A percentile compares a stretch with the other conserved stretches of the same genome.
Conservation (phyloP, 305 asterid species). For the Coffea humblotiana region DNA sequence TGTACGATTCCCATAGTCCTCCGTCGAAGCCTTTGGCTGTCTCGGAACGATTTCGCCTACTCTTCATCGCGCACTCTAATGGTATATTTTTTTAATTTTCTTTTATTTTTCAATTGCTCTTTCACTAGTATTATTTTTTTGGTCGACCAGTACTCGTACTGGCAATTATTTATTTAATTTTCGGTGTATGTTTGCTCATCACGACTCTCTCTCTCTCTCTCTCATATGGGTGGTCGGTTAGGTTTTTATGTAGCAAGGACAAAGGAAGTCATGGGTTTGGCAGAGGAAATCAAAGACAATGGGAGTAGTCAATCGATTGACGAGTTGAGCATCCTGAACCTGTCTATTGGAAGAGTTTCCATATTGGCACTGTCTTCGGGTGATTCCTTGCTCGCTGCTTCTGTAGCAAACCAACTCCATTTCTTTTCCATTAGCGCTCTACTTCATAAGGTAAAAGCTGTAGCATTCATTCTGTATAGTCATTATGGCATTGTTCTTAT, state of each 20-base stretch:
- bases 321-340: constrained; percentile 62
- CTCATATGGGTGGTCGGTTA: constrained; percentile 28
- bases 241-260: constrained; percentile 92
- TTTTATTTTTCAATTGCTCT: too few species aligned
- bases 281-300: constrained; percentile 57
- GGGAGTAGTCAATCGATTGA: constrained; percentile 48
- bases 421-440: constrained; percentile 79
- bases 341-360: constrained; percentile 60
- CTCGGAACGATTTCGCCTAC: constrained; percentile 71
- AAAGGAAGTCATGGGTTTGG: constrained; percentile 64
- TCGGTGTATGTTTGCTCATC: not conserved
- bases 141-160: not conserved
- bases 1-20: constrained; percentile 49
- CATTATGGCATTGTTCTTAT: not conserved
- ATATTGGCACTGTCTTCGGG: constrained; percentile 61
- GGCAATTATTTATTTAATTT: not conserved
- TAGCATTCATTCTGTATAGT: not conserved
- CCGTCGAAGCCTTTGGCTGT: constrained; percentile 78
- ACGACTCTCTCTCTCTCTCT: constrained; percentile 7
- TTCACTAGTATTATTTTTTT: not conserved
- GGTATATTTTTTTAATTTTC: constrained; percentile 35
- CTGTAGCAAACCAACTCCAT: constrained; percentile 49
- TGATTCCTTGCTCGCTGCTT: constrained; percentile 76
- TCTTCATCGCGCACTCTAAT: constrained; percentile 64
- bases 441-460: constrained; percentile 57